phyloP scores from a whole-genome alignment of 441 rosid species.

The Pelargonium australe region DNA sequence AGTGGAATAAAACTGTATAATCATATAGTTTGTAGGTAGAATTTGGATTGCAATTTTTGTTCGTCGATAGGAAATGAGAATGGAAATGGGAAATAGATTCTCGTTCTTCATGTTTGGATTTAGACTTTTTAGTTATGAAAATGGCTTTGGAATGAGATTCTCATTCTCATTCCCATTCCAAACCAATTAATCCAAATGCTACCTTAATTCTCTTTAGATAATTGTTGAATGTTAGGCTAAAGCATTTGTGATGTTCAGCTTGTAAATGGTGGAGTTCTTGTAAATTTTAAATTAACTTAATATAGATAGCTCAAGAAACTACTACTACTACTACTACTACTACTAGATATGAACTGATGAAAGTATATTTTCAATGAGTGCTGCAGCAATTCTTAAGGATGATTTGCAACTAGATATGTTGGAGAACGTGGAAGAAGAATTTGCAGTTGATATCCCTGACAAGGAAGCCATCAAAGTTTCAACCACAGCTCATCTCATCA shows the following conservation, averaged over 20 bases:
- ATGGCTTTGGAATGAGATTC: no score
- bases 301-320: neutral
- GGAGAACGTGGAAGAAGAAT: constrained; percentile 8
- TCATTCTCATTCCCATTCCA: no score
- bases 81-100: no score
- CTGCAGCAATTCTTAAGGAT: neutral
- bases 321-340: no score
- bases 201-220: neutral
- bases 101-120: no score
- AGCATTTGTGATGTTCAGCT: neutral
- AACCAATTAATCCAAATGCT: no score
- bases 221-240: neutral
- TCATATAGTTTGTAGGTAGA: neutral
- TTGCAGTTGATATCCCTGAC: neutral
- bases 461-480: constrained; percentile 6
- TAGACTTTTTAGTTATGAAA: no score
- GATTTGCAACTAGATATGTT: constrained; percentile 11
- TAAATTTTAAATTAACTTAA: neutral
- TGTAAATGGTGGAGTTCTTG: no score
- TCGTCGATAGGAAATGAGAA: no score
- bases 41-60: no score
- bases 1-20: neutral
- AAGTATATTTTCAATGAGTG: neutral
- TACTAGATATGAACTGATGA: no score
- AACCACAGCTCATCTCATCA: constrained; percentile 8